phyloP scores from a whole-genome alignment of 2,329 filamentous ascomycete species.

The Ascochyta fabae region DNA sequence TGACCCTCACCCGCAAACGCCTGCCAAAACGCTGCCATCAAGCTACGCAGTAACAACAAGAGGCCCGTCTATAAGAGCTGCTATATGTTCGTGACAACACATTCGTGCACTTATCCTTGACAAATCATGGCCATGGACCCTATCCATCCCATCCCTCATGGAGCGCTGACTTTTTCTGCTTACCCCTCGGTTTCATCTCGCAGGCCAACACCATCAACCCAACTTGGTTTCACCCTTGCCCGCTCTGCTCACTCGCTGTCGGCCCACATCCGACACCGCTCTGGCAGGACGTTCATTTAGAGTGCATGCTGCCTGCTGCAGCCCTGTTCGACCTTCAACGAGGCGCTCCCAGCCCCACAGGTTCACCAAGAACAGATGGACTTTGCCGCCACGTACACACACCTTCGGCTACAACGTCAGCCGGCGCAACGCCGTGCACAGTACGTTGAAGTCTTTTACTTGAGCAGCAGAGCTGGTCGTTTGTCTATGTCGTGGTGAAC shows the following conservation, averaged over 20 bases:
- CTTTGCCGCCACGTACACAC: neutral
- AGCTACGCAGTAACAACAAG: neutral
- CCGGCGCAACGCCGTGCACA: too few species aligned
- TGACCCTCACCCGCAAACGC: neutral
- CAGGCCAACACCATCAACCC: slow-evolving; percentile 6
- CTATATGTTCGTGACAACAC: neutral
- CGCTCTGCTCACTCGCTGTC: neutral
- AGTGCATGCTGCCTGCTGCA: neutral
- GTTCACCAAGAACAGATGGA: neutral
- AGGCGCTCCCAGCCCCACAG: neutral
- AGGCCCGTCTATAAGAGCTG: neutral
- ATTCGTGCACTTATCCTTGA: neutral
- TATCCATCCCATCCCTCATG: neutral
- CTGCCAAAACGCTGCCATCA: neutral
- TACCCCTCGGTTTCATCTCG: slow-evolving; percentile 3
- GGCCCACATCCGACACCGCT: neutral
- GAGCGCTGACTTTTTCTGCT: neutral
- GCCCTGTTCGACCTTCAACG: neutral
- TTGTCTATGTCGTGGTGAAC: too few species aligned
- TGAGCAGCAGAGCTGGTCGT: too few species aligned
- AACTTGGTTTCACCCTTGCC: slow-evolving; percentile 4
- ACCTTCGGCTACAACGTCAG: neutral
- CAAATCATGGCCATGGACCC: neutral
- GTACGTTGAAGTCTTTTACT: too few species aligned
- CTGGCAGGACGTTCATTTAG: neutral